Conservation (phyloP, 2,329 filamentous ascomycete genomes). For the Cladobotryum mycophilum region DNA sequence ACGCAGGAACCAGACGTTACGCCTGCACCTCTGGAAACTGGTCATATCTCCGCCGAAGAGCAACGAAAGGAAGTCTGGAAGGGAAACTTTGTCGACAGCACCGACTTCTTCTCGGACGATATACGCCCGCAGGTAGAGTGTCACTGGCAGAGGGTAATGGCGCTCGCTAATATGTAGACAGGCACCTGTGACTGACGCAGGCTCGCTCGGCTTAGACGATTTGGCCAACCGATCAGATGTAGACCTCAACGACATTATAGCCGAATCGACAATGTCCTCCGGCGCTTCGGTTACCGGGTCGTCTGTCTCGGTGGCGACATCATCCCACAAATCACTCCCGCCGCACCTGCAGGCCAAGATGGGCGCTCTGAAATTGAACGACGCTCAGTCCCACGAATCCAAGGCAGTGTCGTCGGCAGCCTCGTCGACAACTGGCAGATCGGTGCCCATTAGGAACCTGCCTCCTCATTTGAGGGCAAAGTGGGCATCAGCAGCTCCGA, state of each 20-base stretch:
- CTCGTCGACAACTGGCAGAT: neutral
- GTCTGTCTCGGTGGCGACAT: neutral
- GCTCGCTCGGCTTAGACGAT: conserved; percentile 18
- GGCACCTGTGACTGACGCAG: conserved; percentile 22
- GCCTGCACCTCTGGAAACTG: conserved; percentile 25
- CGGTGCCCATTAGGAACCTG: neutral
- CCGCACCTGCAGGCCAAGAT: conserved; percentile 1
- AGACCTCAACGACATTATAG: neutral
- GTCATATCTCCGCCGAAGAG: conserved; percentile 29
- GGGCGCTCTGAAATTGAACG: neutral
- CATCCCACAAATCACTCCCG: neutral
- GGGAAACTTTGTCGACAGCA: conserved; percentile 9
- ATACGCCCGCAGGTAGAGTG: conserved; percentile 15
- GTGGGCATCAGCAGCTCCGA: neutral
- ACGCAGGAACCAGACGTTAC: conserved; percentile 29
- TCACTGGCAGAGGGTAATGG: too few species aligned
- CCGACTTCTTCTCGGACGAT: conserved; percentile 22
- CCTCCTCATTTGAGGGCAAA: conserved; percentile 10
- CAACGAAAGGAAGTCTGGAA: conserved; percentile 11
- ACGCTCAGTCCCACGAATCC: neutral
- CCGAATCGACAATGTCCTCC: neutral
- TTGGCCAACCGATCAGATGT: neutral
- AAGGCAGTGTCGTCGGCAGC: neutral
- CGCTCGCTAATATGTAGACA: conserved; percentile 13
- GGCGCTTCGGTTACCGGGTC: neutral